phyloP scores from a whole-genome alignment of 106 monocot species.

The Gastrodia elata region DNA sequence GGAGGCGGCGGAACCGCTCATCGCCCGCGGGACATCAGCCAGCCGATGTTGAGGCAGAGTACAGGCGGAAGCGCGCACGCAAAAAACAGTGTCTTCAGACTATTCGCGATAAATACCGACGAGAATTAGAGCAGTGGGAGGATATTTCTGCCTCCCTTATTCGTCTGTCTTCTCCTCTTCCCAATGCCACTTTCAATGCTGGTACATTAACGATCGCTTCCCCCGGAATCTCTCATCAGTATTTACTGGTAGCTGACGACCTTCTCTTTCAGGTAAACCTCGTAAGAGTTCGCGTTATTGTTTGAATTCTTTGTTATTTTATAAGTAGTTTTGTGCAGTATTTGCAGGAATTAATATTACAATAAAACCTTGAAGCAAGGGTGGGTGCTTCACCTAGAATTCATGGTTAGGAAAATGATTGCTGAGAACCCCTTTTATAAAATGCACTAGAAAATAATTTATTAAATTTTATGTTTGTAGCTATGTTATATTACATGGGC shows the following conservation, averaged over 20 bases:
- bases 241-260: background rate
- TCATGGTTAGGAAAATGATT: no score
- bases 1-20: constrained; percentile 6
- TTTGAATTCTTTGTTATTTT: no score
- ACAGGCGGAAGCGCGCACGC: background rate
- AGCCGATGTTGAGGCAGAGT: background rate
- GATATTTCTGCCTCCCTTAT: constrained; percentile 2
- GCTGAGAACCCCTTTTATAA: no score
- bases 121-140: constrained; percentile 10
- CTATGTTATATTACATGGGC: no score
- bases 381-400: no score
- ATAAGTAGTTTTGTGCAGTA: no score
- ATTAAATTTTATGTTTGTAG: no score
- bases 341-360: no score
- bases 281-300: background rate
- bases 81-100: background rate
- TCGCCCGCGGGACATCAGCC: background rate
- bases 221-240: background rate
- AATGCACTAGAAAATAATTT: no score
- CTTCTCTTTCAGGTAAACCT: background rate
- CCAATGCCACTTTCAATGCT: background rate
- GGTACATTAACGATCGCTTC: background rate
- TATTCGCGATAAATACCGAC: constrained; percentile 5
- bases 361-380: no score
- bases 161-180: background rate